A percentile compares a stretch with the other conserved stretches of the same genome.
These are phyloP conservation scores for Leccinum rimulosum DNA, from an alignment of 768 basidiomycete genomes.

Conservation along the genomic window DNA sequence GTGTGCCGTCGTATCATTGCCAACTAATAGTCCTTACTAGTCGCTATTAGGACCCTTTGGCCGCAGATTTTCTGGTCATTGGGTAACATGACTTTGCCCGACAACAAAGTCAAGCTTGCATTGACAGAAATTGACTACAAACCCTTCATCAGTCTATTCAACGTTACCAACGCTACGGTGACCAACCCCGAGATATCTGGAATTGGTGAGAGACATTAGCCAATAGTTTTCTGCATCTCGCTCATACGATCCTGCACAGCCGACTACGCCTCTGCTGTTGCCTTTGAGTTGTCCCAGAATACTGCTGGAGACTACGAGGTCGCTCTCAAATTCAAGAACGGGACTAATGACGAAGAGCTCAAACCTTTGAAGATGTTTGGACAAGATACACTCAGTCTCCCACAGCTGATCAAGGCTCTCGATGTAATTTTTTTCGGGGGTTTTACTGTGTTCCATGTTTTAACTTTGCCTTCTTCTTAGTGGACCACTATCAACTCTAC, in stretches of 20 bases:
- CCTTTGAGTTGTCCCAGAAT: conserved; percentile 64
- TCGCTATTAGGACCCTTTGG: conserved; percentile 76
- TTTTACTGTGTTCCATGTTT: neutral
- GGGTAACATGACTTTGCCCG: conserved; percentile 70
- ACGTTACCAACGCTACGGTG: conserved; percentile 62
- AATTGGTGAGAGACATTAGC: conserved; percentile 50
- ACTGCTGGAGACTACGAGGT: conserved; percentile 68
- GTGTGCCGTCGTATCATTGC: neutral
- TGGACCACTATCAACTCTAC: conserved; percentile 31
- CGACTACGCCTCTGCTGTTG: conserved; percentile 68
- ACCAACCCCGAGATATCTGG: conserved; percentile 59
- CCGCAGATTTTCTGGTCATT: conserved; percentile 69
- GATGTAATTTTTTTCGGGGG: conserved; percentile 13
- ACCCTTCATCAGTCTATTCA: conserved; percentile 84
- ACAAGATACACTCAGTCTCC: conserved; percentile 21
- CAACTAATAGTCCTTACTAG: conserved; percentile 35
- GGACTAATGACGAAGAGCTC: conserved; percentile 54
- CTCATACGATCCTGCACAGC: conserved; percentile 40
- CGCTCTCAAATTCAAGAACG: conserved; percentile 82
- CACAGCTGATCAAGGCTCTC: conserved; percentile 16
- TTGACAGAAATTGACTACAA: conserved; percentile 81
- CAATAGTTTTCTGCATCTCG: neutral
- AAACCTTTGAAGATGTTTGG: conserved; percentile 68
- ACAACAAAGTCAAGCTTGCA: conserved; percentile 73
- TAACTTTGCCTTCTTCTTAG: conserved; percentile 9